phyloP scores from a whole-genome alignment of 257 asterid species.

The Nicotiana knightiana region DNA sequence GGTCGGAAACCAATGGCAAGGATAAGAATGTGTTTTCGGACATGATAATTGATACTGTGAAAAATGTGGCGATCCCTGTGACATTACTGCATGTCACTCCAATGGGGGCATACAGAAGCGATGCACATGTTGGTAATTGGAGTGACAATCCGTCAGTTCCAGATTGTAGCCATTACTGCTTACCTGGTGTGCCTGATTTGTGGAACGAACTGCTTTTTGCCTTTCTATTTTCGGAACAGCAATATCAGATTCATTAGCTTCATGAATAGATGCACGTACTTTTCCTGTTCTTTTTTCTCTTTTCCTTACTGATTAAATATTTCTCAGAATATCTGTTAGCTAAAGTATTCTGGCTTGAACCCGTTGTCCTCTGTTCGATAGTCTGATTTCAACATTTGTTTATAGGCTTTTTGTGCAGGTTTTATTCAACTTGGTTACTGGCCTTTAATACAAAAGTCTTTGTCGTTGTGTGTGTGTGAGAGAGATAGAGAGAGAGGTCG shows the following conservation, averaged over 20 bases:
- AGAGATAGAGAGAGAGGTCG: too few species aligned
- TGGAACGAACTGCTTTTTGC: conserved; percentile 82
- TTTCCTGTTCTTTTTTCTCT: background rate
- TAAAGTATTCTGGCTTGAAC: background rate
- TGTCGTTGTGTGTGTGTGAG: background rate
- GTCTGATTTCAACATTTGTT: background rate
- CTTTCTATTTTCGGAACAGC: conserved; percentile 28
- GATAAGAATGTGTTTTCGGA: conserved; percentile 50
- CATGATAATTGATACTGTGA: conserved; percentile 41
- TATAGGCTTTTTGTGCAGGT: background rate
- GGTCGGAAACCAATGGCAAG: conserved; percentile 28
- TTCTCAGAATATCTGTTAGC: background rate
- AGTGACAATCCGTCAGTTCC: conserved; percentile 69
- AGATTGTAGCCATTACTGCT: conserved; percentile 96
- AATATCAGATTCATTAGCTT: conserved; percentile 5
- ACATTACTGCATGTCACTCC: conserved; percentile 64
- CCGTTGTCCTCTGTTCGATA: background rate
- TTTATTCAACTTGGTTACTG: background rate
- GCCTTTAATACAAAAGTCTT: background rate
- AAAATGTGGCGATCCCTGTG: conserved; percentile 42
- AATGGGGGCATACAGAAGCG: conserved; percentile 59
- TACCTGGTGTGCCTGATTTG: conserved; percentile 86
- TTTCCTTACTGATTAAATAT: background rate
- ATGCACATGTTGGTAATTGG: conserved; percentile 74
- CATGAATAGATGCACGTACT: conserved; percentile 17